Evolutionary conservation across 2,329 filamentous ascomycete species (phyloP).

Genomic region (Sporothrix brunneoviolacea): DNA sequence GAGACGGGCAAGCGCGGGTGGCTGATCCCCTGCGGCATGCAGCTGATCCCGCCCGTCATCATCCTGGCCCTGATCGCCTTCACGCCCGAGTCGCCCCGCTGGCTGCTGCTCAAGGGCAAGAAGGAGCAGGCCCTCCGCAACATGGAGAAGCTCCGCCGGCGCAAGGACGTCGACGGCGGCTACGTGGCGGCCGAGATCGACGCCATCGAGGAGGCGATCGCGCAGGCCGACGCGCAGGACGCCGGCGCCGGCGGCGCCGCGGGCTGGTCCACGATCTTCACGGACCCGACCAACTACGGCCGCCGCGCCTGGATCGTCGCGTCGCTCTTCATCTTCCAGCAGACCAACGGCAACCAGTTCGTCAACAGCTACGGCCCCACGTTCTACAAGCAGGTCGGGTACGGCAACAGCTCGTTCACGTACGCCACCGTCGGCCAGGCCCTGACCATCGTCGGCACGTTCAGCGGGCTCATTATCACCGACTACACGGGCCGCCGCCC

Average conservation of each 20-base stretch:
- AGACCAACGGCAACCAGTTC: conserved; percentile 19
- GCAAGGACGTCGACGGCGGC: conserved; percentile 30
- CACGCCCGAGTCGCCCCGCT: conserved; percentile 18
- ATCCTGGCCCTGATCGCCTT: conserved; percentile 22
- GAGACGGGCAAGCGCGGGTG: conserved; percentile 24
- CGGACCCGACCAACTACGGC: conserved; percentile 16
- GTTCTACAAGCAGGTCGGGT: conserved; percentile 16
- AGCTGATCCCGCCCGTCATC: conserved; percentile 28
- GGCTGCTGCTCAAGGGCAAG: conserved; percentile 18
- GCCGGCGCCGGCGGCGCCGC: not conserved
- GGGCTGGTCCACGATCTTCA: conserved; percentile 16
- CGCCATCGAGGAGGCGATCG: conserved; percentile 10
- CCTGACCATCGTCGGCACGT: conserved; percentile 3
- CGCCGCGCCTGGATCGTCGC: conserved; percentile 15
- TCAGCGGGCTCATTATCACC: conserved; percentile 7
- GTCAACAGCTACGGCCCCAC: conserved; percentile 15
- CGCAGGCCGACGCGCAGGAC: conserved; percentile 2
- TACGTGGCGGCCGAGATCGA: conserved; percentile 13
- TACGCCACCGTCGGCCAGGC: conserved; percentile 17
- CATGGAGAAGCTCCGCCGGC: conserved; percentile 18
- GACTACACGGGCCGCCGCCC: conserved; percentile 12
- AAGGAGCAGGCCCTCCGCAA: conserved; percentile 20
- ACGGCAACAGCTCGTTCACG: conserved; percentile 15
- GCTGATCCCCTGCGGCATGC: conserved; percentile 31
- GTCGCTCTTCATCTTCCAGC: conserved; percentile 16